Base-by-base conservation (phyloP, 2,329 filamentous ascomycete species). In the Coleophoma crateriformis region DNA sequence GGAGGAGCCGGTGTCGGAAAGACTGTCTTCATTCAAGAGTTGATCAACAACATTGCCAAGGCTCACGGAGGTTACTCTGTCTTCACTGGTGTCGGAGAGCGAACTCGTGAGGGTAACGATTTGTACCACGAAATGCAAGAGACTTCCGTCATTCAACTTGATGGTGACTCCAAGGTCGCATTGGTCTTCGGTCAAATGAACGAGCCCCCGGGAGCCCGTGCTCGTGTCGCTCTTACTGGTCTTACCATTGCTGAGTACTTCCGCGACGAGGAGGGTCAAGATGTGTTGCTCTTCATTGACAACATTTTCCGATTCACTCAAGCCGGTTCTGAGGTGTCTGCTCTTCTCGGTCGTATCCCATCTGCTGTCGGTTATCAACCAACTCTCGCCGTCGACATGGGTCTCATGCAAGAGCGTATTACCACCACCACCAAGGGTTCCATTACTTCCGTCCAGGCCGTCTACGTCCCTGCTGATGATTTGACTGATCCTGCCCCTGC, bases 101-200 rank as follows among this genome's bases (percentile, higher is more conserved):
- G 94, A 82, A 99, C 94, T 72, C 94, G 94, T 90, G 94, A 99
- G 86, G 94, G 94, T 84, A 99, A 99, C 85, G 94, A 99, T 86
- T 77, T 99, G 82, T 99, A 99, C 87, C 92, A 99, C 80, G 94
- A 99, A 85, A 99, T 99, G 94, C 94, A 97, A 82, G 92, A 99
- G 81, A 99, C 94, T 64, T 90, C 88, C 70, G 94, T 99, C 83
- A 99, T 99, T 77, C 85, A 99, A 77, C 90, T 99, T 62, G 94
- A 99, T 61, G 94, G 94, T 76, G 92, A 96, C 68, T 97, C 94
- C 74, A 99, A 99, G 87, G 94, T 97, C 80, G 90, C 94, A 59
- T 81, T 99, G 64, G 94, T 99, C 64, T 99, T 99, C 79, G 94
- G 94, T 83, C 94, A 99, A 83, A 99, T 99, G 94, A 99, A 99